These are phyloP conservation scores for Cudoniella acicularis DNA, from an alignment of 495 filamentous ascomycete species.

Conservation along the genomic window DNA sequence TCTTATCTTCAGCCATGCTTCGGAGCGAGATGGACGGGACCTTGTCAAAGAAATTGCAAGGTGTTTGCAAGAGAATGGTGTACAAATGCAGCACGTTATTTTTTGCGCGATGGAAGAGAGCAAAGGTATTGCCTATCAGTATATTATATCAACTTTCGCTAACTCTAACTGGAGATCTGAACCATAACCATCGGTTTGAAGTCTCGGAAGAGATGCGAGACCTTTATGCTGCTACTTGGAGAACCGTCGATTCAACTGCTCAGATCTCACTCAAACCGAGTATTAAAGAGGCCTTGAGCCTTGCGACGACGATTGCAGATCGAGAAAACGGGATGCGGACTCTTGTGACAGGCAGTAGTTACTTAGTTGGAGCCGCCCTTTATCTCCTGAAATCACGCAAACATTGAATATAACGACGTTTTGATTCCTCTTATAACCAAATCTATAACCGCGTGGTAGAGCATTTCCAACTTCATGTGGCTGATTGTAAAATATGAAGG, in stretches of 20 bases:
- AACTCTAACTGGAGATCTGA: not conserved
- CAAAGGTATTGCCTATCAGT: conserved; percentile 11
- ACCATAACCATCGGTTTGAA: not conserved
- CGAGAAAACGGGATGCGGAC: not conserved
- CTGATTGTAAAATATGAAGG: not conserved
- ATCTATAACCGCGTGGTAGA: no score
- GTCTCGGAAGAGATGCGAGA: not conserved
- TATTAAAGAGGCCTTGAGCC: not conserved
- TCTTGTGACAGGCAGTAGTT: not conserved
- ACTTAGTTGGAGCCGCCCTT: not conserved
- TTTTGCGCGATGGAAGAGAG: conserved; percentile 9
- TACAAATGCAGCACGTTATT: conserved; percentile 1
- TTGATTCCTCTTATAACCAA: no score
- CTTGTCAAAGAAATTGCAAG: not conserved
- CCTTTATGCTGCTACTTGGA: not conserved
- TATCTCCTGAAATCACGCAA: conserved; percentile 25
- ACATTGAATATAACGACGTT: not conserved
- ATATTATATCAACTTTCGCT: not conserved
- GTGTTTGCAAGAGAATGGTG: not conserved
- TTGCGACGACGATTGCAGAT: not conserved
- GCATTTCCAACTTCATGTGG: not conserved
- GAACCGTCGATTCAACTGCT: conserved; percentile 20
- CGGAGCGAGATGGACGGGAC: not conserved
- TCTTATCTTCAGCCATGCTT: conserved; percentile 4
- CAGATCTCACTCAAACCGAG: conserved; percentile 20